Evolutionary conservation across 2,329 filamentous ascomycete species (phyloP), one percentile per base, ranked within the genome.

Genomic region (Daldinia sp.): DNA sequence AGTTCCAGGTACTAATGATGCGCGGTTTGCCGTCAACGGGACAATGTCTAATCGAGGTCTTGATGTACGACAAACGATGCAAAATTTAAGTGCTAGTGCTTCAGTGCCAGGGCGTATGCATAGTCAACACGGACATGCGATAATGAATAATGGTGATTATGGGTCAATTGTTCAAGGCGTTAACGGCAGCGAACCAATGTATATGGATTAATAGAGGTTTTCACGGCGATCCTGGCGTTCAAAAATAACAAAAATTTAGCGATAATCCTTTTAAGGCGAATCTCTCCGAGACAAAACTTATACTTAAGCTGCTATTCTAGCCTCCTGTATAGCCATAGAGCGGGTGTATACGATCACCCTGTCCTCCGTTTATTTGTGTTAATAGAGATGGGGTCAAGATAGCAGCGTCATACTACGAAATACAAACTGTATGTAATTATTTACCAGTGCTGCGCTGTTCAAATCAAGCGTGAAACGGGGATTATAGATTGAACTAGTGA

Each of bases 121-220:
- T 39, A 67, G 62, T 30, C 82, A 83, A 65, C 79, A 78, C 48
- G 78, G 77, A 13, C 72, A 74, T 58, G 51, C 66, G 30, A 64
- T 71, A 53, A 70, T 74, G 68, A 74, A 71, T 70, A 75, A 69
- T 58, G 72, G 71, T 57, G 83, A 85, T 48, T 81, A 86, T 76
- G 76, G 78, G 66, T 79, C 85, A 74, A 78, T 80, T 10, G 84
- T 85, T 77, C 81, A 83, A 64, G 81, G 81, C 35, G 80, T 84
- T 46, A 80, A 81, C 39, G 80, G 81, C 53, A 79, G 80, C 44
- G 85, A 87, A 62, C 78, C 81, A 42, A 86, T 88, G 83, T 87
- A 85, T 73, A 83, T 86, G 81, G 84, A 86, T 70, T 86, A 59
- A 75, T 78, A 76, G 57, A 68, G 26, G 54, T 26, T 44, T 59